Conservation (phyloP, 2,329 filamentous ascomycete genomes). For the Aspergillus viridinutans region DNA sequence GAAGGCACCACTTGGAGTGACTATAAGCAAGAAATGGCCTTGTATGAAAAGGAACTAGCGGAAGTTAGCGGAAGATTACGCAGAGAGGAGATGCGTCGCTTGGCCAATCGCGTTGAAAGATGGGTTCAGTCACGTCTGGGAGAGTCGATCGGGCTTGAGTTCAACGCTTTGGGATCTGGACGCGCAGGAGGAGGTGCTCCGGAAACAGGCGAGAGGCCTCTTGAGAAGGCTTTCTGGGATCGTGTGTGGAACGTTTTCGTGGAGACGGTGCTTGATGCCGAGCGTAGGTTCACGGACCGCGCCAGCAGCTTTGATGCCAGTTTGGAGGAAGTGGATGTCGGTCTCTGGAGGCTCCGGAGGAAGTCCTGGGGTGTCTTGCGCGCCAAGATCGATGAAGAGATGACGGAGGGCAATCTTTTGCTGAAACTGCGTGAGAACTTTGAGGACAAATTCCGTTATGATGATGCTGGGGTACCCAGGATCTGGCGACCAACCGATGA, state of each 20-base stretch:
- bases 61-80: constrained; percentile 79
- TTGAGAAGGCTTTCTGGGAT: constrained; percentile 90
- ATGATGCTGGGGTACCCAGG: constrained; percentile 86
- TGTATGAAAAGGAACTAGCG: constrained; percentile 88
- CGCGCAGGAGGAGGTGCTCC: constrained; percentile 77
- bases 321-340: constrained; percentile 83
- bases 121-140: constrained; percentile 86
- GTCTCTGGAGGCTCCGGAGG: constrained; percentile 83
- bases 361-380: constrained; percentile 93
- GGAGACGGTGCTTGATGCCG: constrained; percentile 77
- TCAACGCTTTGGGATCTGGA: constrained; percentile 91
- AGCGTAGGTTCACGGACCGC: constrained; percentile 77
- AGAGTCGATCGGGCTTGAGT: constrained; percentile 86
- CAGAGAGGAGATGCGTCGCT: constrained; percentile 91
- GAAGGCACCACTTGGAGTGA: constrained; percentile 82
- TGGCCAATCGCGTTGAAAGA: constrained; percentile 85
- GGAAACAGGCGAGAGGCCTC: constrained; percentile 68
- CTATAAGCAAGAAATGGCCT: constrained; percentile 70
- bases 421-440: constrained; percentile 97
- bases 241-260: constrained; percentile 86
- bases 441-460: constrained; percentile 98
- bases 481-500: constrained; percentile 97
- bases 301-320: constrained; percentile 93
- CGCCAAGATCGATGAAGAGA: constrained; percentile 91
- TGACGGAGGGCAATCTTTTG: constrained; percentile 94